Evolutionary conservation across 352 stramenopile species (phyloP), one percentile per base, ranked within the genome.

Genomic region (Paralagenidium karlingii): DNA sequence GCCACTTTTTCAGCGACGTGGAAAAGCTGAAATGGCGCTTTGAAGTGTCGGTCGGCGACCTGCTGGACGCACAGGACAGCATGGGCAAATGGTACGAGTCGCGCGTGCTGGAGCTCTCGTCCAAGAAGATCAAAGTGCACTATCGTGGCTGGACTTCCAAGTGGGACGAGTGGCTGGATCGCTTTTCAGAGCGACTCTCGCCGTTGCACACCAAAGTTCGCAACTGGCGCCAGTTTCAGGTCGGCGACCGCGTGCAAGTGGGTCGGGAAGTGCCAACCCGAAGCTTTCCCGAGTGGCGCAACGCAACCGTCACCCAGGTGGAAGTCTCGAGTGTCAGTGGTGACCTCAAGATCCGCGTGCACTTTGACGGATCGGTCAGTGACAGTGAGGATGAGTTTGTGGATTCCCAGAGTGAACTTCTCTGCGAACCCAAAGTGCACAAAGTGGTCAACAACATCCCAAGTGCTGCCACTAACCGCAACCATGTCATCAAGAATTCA

Each of bases 151-250:
- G 94, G 94, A 95, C 95, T 3, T 46, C 75, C 9, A 88, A 95
- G 45, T 99, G 95, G 95, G 93, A 99, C 58, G 92, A 98, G 58
- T 98, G 91, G 90, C 60, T 98, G 19, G 49, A 67, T 5, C 80
- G 69, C 22, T 66, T 86, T 44, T 97, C 92, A 9, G 45, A 71
- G 11, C 70, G 92, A 7, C 56, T 99, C 22, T 70, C 80, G 20
- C 86, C 83, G 2, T 88, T 98, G 40, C 76, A 96, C 39, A 95
- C 92, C 3, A 56, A 63, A 18, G 68, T 87, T 19, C 52, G 24
- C 5, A 81, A 86, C 40, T 90, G 77, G 77, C 66, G 77, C 13
- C 53, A 59, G 11, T 85, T 90, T 32, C 40, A 65, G 27, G 37
- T 80, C 15, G 45, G 47, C 20, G 73, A 90, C 30, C 39, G 49